Evolutionary conservation across 1,139 yeast species (phyloP).

Genomic region (Blastobotrys capitulatus): DNA sequence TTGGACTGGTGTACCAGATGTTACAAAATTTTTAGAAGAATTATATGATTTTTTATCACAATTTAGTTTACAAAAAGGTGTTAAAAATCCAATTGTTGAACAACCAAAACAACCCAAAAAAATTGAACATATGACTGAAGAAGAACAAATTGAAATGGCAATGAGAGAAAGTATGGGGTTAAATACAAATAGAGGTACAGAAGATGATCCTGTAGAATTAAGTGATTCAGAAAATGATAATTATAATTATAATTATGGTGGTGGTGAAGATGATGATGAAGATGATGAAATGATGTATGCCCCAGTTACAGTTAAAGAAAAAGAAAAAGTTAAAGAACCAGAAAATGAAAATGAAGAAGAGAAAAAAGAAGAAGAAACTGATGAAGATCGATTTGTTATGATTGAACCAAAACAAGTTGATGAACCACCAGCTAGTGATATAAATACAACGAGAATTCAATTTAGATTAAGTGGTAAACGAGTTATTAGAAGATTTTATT

Average conservation of each 20-base stretch:
- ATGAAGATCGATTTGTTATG: constrained; percentile 37
- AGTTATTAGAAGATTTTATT: constrained; percentile 63
- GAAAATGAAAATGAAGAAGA: constrained; percentile 5
- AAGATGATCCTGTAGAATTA: constrained; percentile 12
- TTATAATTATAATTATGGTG: too few relatives aligned
- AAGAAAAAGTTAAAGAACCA: neutral
- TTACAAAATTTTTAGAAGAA: constrained; percentile 49
- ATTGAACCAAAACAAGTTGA: constrained; percentile 47
- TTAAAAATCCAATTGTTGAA: constrained; percentile 56
- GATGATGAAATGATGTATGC: constrained; percentile 5
- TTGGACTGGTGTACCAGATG: constrained; percentile 63
- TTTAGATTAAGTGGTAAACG: constrained; percentile 77
- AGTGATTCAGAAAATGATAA: neutral
- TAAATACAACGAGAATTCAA: constrained; percentile 71
- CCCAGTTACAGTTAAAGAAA: neutral
- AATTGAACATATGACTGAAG: constrained; percentile 54
- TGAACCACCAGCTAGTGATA: constrained; percentile 56
- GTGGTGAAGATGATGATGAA: constrained; percentile 1
- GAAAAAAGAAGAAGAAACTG: constrained; percentile 19
- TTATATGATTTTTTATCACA: constrained; percentile 42
- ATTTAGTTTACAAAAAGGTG: constrained; percentile 60
- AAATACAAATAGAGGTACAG: constrained; percentile 10
- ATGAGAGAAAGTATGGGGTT: constrained; percentile 57
- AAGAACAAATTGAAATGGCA: constrained; percentile 78
- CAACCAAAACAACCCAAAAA: constrained; percentile 26